These are phyloP conservation scores for Ascoidea rubescens DNA, from an alignment of 805 yeast genomes.

Conservation along the genomic window DNA sequence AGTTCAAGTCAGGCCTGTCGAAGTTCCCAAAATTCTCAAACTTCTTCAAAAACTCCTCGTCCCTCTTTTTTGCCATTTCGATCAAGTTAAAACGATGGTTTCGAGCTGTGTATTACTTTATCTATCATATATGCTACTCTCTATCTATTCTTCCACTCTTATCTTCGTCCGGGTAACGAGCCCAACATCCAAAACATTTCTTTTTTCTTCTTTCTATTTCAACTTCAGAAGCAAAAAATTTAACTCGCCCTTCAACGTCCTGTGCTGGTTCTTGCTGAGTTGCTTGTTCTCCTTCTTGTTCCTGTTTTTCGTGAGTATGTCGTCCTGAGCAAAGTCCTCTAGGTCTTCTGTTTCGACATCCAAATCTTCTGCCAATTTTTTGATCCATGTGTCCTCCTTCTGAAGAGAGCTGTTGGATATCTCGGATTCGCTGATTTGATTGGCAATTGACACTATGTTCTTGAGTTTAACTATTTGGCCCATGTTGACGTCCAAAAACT, in stretches of 20 bases:
- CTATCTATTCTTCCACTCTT: no score
- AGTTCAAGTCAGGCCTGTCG: constrained; percentile 23
- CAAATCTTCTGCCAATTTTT: constrained; percentile 84
- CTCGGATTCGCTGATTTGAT: constrained; percentile 62
- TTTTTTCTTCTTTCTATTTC: constrained; percentile 31
- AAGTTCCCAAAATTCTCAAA: constrained; percentile 8
- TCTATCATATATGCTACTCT: no score
- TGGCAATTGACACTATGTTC: constrained; percentile 54
- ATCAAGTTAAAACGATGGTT: no score
- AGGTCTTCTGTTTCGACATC: constrained; percentile 51
- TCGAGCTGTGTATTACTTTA: no score
- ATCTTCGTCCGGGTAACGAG: no score
- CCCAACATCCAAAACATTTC: neutral
- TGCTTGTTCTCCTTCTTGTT: constrained; percentile 38
- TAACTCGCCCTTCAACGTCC: constrained; percentile 35
- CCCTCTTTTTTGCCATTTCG: neutral
- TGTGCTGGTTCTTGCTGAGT: constrained; percentile 34
- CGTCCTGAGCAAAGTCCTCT: constrained; percentile 59
- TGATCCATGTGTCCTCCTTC: constrained; percentile 71
- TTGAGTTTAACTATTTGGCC: constrained; percentile 59
- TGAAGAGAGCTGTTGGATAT: constrained; percentile 41
- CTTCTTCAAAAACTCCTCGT: constrained; percentile 1
- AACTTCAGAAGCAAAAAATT: constrained; percentile 32
- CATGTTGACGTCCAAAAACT: constrained; percentile 62
- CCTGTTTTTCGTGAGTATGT: constrained; percentile 48